Evolutionary conservation across 768 basidiomycete species (phyloP).

Genomic region (Boletus reticuloceps): DNA sequence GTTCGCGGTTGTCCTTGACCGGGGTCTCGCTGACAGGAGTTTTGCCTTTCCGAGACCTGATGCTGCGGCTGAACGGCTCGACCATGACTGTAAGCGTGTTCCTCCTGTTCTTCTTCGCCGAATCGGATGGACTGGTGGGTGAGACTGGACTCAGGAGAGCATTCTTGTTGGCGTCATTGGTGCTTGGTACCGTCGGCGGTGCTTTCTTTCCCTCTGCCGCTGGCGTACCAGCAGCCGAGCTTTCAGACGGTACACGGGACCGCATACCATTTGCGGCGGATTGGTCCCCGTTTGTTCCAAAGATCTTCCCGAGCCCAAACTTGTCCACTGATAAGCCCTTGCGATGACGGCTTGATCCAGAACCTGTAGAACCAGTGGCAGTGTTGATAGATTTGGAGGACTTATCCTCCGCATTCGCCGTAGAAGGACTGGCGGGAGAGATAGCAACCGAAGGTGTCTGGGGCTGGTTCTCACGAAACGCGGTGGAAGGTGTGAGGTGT

Average conservation of each 20-base stretch:
- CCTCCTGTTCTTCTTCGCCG: slow-evolving; percentile 60
- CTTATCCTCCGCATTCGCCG: slow-evolving; percentile 27
- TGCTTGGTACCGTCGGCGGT: slow-evolving; percentile 1
- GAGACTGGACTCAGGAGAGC: slow-evolving; percentile 38
- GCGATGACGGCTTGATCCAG: slow-evolving; percentile 51
- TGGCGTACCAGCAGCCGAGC: slow-evolving; percentile 27
- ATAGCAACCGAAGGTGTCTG: slow-evolving; percentile 34
- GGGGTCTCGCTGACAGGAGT: slow-evolving; percentile 34
- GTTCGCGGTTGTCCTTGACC: slow-evolving; percentile 43
- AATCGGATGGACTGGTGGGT: slow-evolving; percentile 19
- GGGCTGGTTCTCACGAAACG: slow-evolving; percentile 27
- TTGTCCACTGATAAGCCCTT: slow-evolving; percentile 78
- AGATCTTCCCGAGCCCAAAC: slow-evolving; percentile 75
- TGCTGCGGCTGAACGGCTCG: slow-evolving; percentile 61
- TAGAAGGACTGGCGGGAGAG: slow-evolving; percentile 44
- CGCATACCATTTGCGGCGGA: slow-evolving; percentile 30
- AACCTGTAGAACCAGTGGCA: slow-evolving; percentile 35
- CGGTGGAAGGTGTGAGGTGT: slow-evolving; percentile 21
- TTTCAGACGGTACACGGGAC: slow-evolving; percentile 45
- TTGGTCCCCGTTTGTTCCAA: slow-evolving; percentile 45
- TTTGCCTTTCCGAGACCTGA: slow-evolving; percentile 36
- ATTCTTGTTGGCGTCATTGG: slow-evolving; percentile 24
- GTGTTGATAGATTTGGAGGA: slow-evolving; percentile 29
- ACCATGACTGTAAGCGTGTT: slow-evolving; percentile 90
- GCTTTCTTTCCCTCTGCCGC: slow-evolving; percentile 19